Evolutionary conservation across 768 basidiomycete genomes (phyloP), one percentile per base, ranked within the genome.

Genomic region (Roridomyces roridus): DNA sequence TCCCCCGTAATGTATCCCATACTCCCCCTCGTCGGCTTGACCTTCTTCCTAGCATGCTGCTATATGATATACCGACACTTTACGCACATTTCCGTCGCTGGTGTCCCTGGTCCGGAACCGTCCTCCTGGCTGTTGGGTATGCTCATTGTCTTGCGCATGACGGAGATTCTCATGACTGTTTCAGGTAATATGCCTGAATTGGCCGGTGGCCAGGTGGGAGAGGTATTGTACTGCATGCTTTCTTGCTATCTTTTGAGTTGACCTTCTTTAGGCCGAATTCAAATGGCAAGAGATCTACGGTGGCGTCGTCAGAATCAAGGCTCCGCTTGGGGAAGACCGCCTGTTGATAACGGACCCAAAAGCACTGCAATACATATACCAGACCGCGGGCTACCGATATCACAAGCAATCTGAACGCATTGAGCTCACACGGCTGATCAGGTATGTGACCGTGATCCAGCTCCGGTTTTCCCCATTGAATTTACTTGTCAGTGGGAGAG

Each of bases 311-410:
- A 66, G 68, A 45, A 67, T 76, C 54, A 77, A 73, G 62, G 74
- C 64, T 18, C 62, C 75, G 1, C 73, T 78, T 55, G 74, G 75
- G 81, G 75, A 74, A 59, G 75, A 82, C 51, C 70, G 75, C 24
- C 75, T 83, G 17, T 63, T 81, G 29, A 60, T 83, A 4, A 68
- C 78, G 6, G 82, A 84, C 64, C 75, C 80, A 5, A 83, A 84
- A 59, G 81, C 80, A 4, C 68, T 79, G 26, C 75, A 78, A 43
- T 74, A 77, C 55, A 77, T 83, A 34, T 74, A 77, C 56, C 73
- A 75, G 25, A 77, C 77, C 2, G 71, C 76, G 3, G 77, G 71
- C 2, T 80, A 83, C 52, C 68, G 69, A 23, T 84, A 76, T 55
- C 65, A 63, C 23, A 83, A 81, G 52, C 74, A 70, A 43, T 61